Conservation (phyloP, 257 asterid species). For the Solanum medicagineum region DNA sequence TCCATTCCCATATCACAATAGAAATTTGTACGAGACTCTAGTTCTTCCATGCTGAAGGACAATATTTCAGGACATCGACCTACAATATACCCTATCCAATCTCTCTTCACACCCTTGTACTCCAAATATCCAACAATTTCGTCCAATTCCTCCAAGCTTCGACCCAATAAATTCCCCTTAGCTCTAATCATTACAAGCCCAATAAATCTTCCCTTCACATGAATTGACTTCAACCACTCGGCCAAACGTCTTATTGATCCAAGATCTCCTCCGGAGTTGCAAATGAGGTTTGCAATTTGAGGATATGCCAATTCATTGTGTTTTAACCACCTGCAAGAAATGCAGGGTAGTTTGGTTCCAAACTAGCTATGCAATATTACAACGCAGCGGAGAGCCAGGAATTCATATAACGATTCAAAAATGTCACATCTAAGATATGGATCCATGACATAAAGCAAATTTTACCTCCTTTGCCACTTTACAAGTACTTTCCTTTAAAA, state of each 20-base stretch:
- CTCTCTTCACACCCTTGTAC: conserved; percentile 65
- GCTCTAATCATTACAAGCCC: conserved; percentile 60
- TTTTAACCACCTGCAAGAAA: conserved; percentile 74
- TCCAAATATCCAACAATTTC: conserved; percentile 51
- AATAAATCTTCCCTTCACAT: conserved; percentile 73
- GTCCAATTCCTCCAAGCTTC: conserved; percentile 47
- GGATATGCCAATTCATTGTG: conserved; percentile 79
- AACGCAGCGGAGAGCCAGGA: not conserved
- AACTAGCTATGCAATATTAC: not conserved
- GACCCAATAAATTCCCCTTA: conserved; percentile 36
- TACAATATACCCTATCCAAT: conserved; percentile 84
- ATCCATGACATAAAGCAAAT: not conserved
- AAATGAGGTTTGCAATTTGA: conserved; percentile 73
- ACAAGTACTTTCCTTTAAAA: not conserved
- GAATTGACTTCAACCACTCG: conserved; percentile 66
- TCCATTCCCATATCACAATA: conserved; percentile 69
- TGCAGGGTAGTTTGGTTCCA: not conserved
- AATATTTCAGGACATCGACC: conserved; percentile 76
- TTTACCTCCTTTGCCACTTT: not conserved
- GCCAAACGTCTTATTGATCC: conserved; percentile 39
- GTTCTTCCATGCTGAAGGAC: conserved; percentile 64
- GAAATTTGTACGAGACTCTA: conserved; percentile 44
- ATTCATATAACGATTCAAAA: not conserved
- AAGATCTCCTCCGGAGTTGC: conserved; percentile 61
- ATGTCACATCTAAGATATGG: not conserved